A percentile compares a stretch with the other conserved stretches of the same genome.
These are phyloP conservation scores for Phytomonas sp. DNA, from an alignment of 208 protist species.

Conservation along the genomic window DNA sequence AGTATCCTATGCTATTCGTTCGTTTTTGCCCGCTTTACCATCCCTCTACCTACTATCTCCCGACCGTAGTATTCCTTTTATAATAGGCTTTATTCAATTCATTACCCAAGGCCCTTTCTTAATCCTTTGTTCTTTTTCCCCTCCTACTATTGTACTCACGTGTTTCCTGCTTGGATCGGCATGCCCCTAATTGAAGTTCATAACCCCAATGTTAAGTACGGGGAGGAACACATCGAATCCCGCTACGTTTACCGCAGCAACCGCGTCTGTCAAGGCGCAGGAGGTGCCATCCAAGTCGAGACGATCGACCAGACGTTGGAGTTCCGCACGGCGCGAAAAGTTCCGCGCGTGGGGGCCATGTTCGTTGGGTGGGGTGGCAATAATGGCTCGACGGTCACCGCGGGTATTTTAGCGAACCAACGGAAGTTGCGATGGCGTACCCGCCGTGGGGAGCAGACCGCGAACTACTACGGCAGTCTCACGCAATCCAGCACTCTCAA, in stretches of 20 bases:
- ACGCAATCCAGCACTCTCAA: slow-evolving; percentile 95
- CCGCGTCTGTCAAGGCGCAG: slow-evolving; percentile 22
- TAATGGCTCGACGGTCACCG: slow-evolving; percentile 98
- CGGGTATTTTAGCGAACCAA: slow-evolving; percentile 95
- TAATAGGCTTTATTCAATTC: background rate
- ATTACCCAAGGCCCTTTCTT: background rate
- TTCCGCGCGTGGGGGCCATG: slow-evolving; percentile 89
- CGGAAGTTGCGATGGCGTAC: slow-evolving; percentile 91
- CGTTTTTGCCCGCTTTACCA: slow-evolving; percentile 2
- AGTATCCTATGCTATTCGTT: background rate
- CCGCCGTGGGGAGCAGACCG: slow-evolving; percentile 76
- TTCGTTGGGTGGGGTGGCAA: slow-evolving; percentile 97
- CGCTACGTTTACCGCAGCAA: slow-evolving; percentile 84
- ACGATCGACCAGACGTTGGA: slow-evolving; percentile 51
- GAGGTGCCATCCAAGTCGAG: slow-evolving; percentile 52
- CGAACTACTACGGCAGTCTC: slow-evolving; percentile 98
- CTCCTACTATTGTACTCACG: slow-evolving; percentile 1
- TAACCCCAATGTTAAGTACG: slow-evolving; percentile 61
- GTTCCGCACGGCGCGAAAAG: slow-evolving; percentile 89
- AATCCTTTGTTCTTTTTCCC: slow-evolving; percentile 6
- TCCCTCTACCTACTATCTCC: slow-evolving; percentile 8
- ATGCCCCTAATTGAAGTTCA: slow-evolving; percentile 47
- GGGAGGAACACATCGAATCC: slow-evolving; percentile 64
- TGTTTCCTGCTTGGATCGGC: background rate
- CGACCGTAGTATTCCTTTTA: background rate